phyloP scores from a whole-genome alignment of 129 eudicot species.

The Pulicaria dysenterica region DNA sequence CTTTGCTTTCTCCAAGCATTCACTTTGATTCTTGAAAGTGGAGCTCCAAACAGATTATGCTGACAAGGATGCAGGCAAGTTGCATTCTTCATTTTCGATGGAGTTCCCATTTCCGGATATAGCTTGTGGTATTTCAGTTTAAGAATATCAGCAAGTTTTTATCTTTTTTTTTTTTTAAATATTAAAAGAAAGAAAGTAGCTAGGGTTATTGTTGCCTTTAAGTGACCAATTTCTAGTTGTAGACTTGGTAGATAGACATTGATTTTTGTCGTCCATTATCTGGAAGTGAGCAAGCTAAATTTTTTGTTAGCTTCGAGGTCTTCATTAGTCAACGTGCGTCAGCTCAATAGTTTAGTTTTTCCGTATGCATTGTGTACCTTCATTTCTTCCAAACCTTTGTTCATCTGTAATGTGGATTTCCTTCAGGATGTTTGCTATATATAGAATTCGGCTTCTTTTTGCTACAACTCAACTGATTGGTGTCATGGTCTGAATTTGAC shows the following conservation, averaged over 20 bases:
- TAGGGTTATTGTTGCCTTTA: slow-evolving; percentile 12
- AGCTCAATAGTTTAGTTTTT: no score
- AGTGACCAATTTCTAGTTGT: slow-evolving; percentile 6
- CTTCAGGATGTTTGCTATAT: neutral
- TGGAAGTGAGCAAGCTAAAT: no score
- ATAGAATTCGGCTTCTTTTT: neutral
- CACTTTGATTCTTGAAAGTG: slow-evolving; percentile 34
- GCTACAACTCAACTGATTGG: neutral
- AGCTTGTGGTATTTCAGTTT: slow-evolving; percentile 47
- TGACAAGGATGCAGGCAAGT: slow-evolving; percentile 38
- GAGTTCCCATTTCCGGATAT: slow-evolving; percentile 30
- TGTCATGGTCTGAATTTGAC: no score
- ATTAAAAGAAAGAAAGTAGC: neutral
- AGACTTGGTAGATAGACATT: neutral
- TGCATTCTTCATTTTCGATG: slow-evolving; percentile 33
- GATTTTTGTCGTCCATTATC: no score
- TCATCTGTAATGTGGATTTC: neutral
- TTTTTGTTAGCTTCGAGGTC: no score
- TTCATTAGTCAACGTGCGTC: no score
- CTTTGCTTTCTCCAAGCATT: slow-evolving; percentile 27
- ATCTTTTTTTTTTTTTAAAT: neutral
- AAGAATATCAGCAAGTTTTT: neutral
- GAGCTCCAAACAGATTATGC: slow-evolving; percentile 41
- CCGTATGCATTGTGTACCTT: neutral
- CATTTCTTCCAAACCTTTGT: neutral